Evolutionary conservation across 768 basidiomycete genomes (phyloP), one percentile per base, ranked within the genome.

Genomic region (Panaeolus cyanescens): DNA sequence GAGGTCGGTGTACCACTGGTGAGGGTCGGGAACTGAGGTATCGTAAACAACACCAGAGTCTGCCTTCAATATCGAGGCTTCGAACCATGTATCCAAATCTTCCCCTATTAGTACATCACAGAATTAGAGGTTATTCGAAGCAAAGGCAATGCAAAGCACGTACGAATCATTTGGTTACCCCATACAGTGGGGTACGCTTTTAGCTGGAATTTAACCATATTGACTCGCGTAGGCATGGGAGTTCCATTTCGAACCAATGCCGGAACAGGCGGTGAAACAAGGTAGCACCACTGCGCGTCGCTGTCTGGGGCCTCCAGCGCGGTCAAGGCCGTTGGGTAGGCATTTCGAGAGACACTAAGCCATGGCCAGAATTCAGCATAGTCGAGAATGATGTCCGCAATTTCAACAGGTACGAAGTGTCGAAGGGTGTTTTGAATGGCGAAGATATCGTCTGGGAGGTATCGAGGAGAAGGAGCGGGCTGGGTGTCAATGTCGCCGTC

Each of bases 251-350:
- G 62, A 34, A 60, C 45, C 6, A 69, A n/a, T 8, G 67, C 54
- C 13, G 70, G 67, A 20, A 71, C 59, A 28, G 59, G 50, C 0
- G 70, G 70, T 0, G 67, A 64, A 13, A 71, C 62, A 25, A 71
- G 66, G 42, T 67, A 71, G 42, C 70, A 70, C 70, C 70, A 71
- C 56, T 70, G 67, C 2, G 68, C 70, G 45, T 71, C 64, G n/a
- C 56, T 32, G 42, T 71, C 67, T 13, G 67, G 61, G 22, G 62
- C 67, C 22, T 71, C 70, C 2, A 71, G 57, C 10, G 70, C 69
- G 28, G 68, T 64, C 55, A 62, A 65, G 3, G 67, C 63, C 12
- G 70, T 63, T 4, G 60, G 62, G 55, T 64, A 71, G 7, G 66
- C 61, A 54, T 71, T 70, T 15, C 69, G 67, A 10, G 68, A 71